Percentiles rank a stretch among this genome's conserved stretches.
Evolutionary conservation across 2,329 filamentous ascomycete genomes (phyloP).

Genomic region (Fusarium nygamai): DNA sequence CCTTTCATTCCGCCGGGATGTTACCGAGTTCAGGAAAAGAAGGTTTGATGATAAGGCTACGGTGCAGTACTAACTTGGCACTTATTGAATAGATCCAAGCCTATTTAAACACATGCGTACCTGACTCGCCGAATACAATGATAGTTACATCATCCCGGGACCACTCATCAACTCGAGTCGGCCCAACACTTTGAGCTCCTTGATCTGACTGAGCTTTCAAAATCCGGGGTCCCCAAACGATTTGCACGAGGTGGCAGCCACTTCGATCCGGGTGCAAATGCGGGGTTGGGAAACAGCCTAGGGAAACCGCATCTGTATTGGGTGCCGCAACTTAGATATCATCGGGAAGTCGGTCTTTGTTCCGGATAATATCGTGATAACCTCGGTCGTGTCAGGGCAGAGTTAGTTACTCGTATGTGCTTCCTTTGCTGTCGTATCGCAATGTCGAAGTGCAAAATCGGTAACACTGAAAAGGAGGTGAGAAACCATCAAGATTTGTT

Average conservation of each 20-base stretch:
- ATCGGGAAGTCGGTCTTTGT: conserved; percentile 23
- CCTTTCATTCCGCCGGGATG: conserved; percentile 17
- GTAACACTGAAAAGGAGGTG: not conserved
- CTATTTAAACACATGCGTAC: not conserved
- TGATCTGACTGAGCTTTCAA: not conserved
- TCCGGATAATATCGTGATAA: conserved; percentile 11
- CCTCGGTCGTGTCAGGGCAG: conserved; percentile 17
- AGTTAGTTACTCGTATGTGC: conserved; percentile 3
- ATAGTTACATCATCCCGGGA: not conserved
- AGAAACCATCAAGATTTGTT: not conserved
- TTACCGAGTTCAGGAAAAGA: conserved; percentile 13
- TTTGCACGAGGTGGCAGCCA: conserved; percentile 17
- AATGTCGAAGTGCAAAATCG: not conserved
- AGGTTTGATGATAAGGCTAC: conserved; percentile 10
- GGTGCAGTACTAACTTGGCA: not conserved
- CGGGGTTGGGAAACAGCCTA: conserved; percentile 26
- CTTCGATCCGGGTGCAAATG: conserved; percentile 36
- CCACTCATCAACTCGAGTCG: not conserved
- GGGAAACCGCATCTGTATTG: not conserved
- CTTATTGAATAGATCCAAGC: not conserved
- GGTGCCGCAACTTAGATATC: not conserved
- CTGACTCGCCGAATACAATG: conserved; percentile 13
- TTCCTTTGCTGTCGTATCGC: conserved; percentile 10
- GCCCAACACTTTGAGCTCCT: not conserved
- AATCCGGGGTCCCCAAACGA: conserved; percentile 7